These are phyloP conservation scores for Pseudovirgaria hyperparasitica DNA, from an alignment of 2,329 filamentous ascomycete genomes.

Conservation along the genomic window DNA sequence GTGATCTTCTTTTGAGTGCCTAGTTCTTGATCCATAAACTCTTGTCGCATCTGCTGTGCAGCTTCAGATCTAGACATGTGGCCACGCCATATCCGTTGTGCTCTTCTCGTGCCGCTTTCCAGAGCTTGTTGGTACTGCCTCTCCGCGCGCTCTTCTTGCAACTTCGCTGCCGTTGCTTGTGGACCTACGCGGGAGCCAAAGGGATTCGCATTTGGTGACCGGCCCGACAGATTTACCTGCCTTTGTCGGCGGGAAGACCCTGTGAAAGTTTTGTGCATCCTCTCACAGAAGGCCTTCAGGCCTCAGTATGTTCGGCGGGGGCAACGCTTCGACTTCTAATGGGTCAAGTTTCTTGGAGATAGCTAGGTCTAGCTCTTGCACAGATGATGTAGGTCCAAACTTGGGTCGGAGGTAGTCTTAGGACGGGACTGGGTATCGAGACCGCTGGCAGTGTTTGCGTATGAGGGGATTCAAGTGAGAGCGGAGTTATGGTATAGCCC, in stretches of 20 bases:
- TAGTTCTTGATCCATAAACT: conserved; percentile 14
- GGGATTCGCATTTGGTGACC: conserved; percentile 66
- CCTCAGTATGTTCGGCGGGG: too few species aligned
- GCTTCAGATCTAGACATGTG: conserved; percentile 49
- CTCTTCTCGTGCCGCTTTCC: conserved; percentile 55
- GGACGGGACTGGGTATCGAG: too few species aligned
- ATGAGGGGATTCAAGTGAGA: too few species aligned
- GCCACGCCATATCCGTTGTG: conserved; percentile 78
- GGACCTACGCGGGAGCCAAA: conserved; percentile 48
- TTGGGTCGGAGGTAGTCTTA: too few species aligned
- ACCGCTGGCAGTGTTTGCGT: too few species aligned
- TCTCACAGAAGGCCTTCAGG: background rate
- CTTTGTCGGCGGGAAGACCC: conserved; percentile 74
- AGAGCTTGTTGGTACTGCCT: conserved; percentile 72
- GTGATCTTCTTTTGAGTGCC: conserved; percentile 11
- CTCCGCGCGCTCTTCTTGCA: conserved; percentile 71
- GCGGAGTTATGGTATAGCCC: too few species aligned
- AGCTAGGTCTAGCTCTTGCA: too few species aligned
- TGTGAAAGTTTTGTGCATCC: conserved; percentile 87
- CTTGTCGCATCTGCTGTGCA: conserved; percentile 36
- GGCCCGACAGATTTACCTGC: conserved; percentile 88
- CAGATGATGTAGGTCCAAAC: too few species aligned
- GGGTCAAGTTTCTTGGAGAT: too few species aligned
- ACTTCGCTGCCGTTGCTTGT: conserved; percentile 68
- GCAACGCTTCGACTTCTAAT: too few species aligned